Conservation (phyloP, 257 asterid species). For the Salvia hispanica region DNA sequence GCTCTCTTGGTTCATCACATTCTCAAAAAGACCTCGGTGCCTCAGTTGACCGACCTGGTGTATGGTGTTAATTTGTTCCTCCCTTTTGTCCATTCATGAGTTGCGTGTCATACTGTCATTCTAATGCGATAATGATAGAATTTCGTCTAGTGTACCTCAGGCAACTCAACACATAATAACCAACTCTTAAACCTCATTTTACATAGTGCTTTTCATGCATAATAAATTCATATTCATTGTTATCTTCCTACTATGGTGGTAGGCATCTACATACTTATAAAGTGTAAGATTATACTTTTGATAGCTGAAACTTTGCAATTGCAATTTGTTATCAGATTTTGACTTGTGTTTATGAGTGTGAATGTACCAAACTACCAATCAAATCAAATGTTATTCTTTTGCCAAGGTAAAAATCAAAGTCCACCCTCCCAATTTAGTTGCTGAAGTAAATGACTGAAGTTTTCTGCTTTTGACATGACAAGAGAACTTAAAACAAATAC, state of each 20-base stretch:
- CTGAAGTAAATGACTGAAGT: conserved; percentile 9
- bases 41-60: conserved; percentile 59
- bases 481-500: conserved; percentile 11
- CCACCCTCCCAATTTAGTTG: conserved; percentile 17
- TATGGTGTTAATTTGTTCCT: conserved; percentile 45
- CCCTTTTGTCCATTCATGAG: conserved; percentile 25
- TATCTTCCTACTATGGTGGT: background rate
- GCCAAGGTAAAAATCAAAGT: background rate
- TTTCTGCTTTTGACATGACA: conserved; percentile 9
- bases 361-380: background rate
- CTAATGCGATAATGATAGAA: conserved; percentile 14
- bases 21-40: conserved; percentile 53
- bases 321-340: too few species aligned
- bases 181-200: background rate
- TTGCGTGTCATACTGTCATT: conserved; percentile 12
- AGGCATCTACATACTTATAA: conserved; percentile 6
- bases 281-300: background rate
- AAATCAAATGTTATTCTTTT: conserved; percentile 5
- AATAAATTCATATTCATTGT: conserved; percentile 20
- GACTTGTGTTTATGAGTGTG: background rate
- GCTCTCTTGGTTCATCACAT: conserved; percentile 51
- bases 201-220: conserved; percentile 5
- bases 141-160: conserved; percentile 12
- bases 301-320: background rate
- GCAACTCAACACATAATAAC: background rate